These are phyloP conservation scores for Fagus crenata DNA, from an alignment of 306 rosid genomes.

Conservation along the genomic window DNA sequence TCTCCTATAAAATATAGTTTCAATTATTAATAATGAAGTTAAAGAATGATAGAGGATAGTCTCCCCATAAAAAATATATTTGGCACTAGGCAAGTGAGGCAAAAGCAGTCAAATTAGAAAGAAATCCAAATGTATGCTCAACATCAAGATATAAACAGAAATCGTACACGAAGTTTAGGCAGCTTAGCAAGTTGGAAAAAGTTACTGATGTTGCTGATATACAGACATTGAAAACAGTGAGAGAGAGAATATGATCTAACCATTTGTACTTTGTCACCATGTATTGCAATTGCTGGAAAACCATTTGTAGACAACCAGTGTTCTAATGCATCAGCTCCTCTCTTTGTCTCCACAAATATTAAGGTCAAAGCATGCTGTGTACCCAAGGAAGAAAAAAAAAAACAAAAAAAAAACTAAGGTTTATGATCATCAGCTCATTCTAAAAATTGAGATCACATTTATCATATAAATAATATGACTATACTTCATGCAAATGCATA, in stretches of 20 bases:
- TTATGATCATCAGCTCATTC: constrained; percentile 1
- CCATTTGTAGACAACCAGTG: constrained; percentile 72
- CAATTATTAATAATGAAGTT: not conserved
- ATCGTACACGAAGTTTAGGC: not conserved
- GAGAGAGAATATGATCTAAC: constrained; percentile 36
- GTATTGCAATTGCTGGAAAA: constrained; percentile 94
- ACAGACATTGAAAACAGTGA: constrained; percentile 1
- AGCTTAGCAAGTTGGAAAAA: not conserved
- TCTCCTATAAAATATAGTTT: constrained; percentile 54
- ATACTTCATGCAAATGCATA: not conserved
- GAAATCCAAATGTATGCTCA: not conserved
- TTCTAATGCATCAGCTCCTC: constrained; percentile 94
- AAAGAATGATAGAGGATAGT: not conserved
- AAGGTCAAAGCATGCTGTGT: constrained; percentile 85
- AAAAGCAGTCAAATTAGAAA: not conserved
- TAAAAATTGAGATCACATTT: not conserved
- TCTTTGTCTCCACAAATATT: constrained; percentile 98
- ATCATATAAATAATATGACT: not conserved
- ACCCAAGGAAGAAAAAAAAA: not conserved
- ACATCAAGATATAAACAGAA: not conserved
- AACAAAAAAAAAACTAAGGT: too few relatives aligned
- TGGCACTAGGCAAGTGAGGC: not conserved
- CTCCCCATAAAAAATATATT: not conserved
- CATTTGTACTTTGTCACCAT: constrained; percentile 94
- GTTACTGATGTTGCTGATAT: not conserved